phyloP scores from a whole-genome alignment of 2,329 filamentous ascomycete species.

The Neonectria hederae region DNA sequence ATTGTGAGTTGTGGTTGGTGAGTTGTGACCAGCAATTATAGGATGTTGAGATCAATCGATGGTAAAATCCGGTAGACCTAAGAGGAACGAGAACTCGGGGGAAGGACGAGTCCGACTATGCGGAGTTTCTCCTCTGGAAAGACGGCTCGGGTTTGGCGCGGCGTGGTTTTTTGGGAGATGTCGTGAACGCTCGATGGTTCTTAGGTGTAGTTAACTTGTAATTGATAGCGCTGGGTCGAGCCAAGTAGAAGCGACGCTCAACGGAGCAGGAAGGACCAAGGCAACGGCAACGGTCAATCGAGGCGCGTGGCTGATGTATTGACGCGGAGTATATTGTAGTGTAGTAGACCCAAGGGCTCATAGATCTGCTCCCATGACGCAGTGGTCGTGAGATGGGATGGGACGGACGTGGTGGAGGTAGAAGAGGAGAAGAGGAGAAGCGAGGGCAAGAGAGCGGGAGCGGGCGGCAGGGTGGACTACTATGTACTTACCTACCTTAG shows the following conservation, averaged over 20 bases:
- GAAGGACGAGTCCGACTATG: neutral
- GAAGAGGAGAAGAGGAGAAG: conserved; percentile 27
- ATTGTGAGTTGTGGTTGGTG: conserved; percentile 12
- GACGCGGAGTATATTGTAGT: conserved; percentile 6
- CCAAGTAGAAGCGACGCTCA: conserved; percentile 25
- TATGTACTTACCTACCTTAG: conserved; percentile 19
- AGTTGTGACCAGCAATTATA: neutral
- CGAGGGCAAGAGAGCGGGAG: conserved; percentile 6
- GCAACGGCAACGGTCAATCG: conserved; percentile 24
- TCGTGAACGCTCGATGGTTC: neutral
- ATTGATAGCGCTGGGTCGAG: conserved; percentile 15
- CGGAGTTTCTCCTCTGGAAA: neutral
- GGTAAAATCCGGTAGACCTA: neutral
- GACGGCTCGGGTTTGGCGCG: conserved; percentile 2
- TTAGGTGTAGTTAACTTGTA: neutral
- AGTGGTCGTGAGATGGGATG: neutral
- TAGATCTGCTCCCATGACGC: conserved; percentile 21
- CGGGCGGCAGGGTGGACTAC: conserved; percentile 33
- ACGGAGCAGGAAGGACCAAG: conserved; percentile 10
- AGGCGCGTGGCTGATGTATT: conserved; percentile 19
- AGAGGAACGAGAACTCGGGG: neutral
- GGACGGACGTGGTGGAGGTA: conserved; percentile 12
- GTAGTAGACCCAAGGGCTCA: conserved; percentile 21
- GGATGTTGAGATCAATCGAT: neutral
- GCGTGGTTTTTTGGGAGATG: neutral